Percentiles rank a stretch among this genome's conserved stretches.
Evolutionary conservation across 2,329 filamentous ascomycete species (phyloP).

Genomic region (Colletotrichum echinochloae): DNA sequence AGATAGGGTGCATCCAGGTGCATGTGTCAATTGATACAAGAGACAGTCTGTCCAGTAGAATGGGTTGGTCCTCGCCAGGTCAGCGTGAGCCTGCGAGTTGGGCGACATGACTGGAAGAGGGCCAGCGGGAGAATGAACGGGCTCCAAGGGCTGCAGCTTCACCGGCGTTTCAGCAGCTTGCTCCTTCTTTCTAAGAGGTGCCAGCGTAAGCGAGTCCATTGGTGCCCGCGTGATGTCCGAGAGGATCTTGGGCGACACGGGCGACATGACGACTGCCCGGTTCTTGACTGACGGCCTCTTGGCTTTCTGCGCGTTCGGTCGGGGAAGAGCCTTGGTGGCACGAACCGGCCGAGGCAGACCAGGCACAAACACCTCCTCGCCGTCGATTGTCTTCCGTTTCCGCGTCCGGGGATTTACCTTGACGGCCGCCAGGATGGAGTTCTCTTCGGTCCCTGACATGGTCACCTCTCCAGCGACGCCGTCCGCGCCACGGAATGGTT

Average conservation of each 20-base stretch:
- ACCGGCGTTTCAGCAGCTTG: neutral
- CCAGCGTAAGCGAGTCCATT: slow-evolving; percentile 19
- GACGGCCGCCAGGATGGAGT: slow-evolving; percentile 64
- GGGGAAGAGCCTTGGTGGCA: slow-evolving; percentile 42
- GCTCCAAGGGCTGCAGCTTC: slow-evolving; percentile 29
- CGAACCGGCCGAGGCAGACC: slow-evolving; percentile 12
- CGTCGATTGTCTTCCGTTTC: slow-evolving; percentile 60
- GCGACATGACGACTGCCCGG: slow-evolving; percentile 11
- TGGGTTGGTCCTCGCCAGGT: neutral
- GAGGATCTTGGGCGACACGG: slow-evolving; percentile 29
- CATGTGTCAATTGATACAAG: neutral
- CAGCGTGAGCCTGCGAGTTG: slow-evolving; percentile 11
- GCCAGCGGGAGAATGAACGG: slow-evolving; percentile 12
- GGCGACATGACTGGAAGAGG: slow-evolving; percentile 27
- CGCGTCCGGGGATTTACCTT: slow-evolving; percentile 61
- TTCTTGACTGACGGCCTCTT: slow-evolving; percentile 9
- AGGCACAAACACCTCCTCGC: slow-evolving; percentile 45
- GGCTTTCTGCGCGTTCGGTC: slow-evolving; percentile 37
- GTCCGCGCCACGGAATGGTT: neutral
- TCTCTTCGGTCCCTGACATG: slow-evolving; percentile 39
- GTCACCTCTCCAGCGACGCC: neutral
- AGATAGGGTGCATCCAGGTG: slow-evolving; percentile 11
- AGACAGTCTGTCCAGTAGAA: slow-evolving; percentile 15
- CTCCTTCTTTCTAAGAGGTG: slow-evolving; percentile 13
- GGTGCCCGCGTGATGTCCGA: slow-evolving; percentile 26